Evolutionary conservation across 1,139 yeast genomes (phyloP).

Genomic region (Debaryomycetaceae sp.): DNA sequence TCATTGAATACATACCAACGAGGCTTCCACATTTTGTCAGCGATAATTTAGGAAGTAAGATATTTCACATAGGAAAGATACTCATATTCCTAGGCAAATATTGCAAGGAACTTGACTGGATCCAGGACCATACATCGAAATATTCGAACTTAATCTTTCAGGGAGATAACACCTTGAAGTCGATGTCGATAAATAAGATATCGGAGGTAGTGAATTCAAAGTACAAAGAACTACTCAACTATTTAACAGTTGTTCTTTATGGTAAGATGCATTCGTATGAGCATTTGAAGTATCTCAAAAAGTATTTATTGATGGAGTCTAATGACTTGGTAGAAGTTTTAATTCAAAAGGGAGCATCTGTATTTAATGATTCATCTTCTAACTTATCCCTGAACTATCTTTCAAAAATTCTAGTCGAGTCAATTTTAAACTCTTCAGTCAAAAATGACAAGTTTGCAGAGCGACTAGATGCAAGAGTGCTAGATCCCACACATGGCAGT

Average conservation of each 20-base stretch:
- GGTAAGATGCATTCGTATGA: slow-evolving; percentile 46
- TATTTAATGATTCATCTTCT: slow-evolving; percentile 60
- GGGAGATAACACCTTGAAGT: slow-evolving; percentile 26
- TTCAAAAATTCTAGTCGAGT: slow-evolving; percentile 61
- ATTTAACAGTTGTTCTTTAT: slow-evolving; percentile 49
- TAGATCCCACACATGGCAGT: slow-evolving; percentile 61
- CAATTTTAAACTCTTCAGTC: slow-evolving; percentile 64
- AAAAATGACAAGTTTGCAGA: slow-evolving; percentile 31
- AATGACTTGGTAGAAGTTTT: slow-evolving; percentile 76
- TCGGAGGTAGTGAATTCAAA: slow-evolving; percentile 43
- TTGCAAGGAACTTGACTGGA: slow-evolving; percentile 49
- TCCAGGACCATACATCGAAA: slow-evolving; percentile 36
- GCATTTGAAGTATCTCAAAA: slow-evolving; percentile 63
- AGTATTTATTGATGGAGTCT: slow-evolving; percentile 64
- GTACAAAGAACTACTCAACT: slow-evolving; percentile 55
- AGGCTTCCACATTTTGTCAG: slow-evolving; percentile 61
- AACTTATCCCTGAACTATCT: slow-evolving; percentile 64
- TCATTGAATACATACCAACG: slow-evolving; percentile 28
- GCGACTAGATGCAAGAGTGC: slow-evolving; percentile 76
- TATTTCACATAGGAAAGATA: slow-evolving; percentile 76
- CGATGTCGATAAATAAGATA: slow-evolving; percentile 27
- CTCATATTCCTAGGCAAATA: slow-evolving; percentile 63
- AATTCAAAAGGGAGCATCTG: slow-evolving; percentile 50
- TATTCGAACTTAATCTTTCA: slow-evolving; percentile 27
- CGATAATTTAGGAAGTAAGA: slow-evolving; percentile 44